Percentiles rank a stretch among this genome's conserved stretches.
phyloP scores from a whole-genome alignment of 495 filamentous ascomycete species.

The Chaetomium tenue region DNA sequence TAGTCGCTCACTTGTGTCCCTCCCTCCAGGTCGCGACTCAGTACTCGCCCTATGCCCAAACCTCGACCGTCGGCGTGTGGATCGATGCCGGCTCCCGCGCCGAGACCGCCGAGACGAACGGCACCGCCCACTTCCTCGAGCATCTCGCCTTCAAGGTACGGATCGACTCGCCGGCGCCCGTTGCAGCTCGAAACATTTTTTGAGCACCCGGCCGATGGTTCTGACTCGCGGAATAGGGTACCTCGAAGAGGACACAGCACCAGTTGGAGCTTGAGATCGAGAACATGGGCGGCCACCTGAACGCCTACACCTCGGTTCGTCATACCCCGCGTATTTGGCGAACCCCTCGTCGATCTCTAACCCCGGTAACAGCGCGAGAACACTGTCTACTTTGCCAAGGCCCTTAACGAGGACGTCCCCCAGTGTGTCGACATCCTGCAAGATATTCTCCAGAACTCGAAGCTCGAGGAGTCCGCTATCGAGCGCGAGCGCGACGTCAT shows the following conservation, averaged over 20 bases:
- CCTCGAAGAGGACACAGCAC: conserved; percentile 85
- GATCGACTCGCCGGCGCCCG: not conserved
- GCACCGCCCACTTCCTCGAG: conserved; percentile 98
- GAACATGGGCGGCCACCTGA: conserved; percentile 99
- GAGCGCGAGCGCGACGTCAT: conserved; percentile 98
- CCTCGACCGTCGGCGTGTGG: conserved; percentile 97
- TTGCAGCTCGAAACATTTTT: conserved; percentile 11
- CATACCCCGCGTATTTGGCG: conserved; percentile 18
- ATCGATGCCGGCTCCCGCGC: conserved; percentile 98
- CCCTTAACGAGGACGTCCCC: conserved; percentile 96
- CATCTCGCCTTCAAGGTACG: conserved; percentile 98
- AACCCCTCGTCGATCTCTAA: conserved; percentile 36
- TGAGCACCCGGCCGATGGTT: not conserved
- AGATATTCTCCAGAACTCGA: conserved; percentile 98
- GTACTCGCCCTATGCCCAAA: conserved; percentile 97
- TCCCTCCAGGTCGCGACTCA: conserved; percentile 82
- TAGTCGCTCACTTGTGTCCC: conserved; percentile 41
- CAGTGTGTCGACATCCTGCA: conserved; percentile 95
- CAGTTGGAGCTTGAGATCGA: conserved; percentile 99
- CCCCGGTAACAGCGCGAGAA: conserved; percentile 73
- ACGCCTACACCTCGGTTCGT: conserved; percentile 98
- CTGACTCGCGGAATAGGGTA: conserved; percentile 57
- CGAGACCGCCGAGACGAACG: conserved; percentile 98
- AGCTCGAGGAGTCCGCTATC: conserved; percentile 87
- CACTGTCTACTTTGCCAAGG: conserved; percentile 99